phyloP scores from a whole-genome alignment of 106 monocot genomes.

The Acorus calamus region DNA sequence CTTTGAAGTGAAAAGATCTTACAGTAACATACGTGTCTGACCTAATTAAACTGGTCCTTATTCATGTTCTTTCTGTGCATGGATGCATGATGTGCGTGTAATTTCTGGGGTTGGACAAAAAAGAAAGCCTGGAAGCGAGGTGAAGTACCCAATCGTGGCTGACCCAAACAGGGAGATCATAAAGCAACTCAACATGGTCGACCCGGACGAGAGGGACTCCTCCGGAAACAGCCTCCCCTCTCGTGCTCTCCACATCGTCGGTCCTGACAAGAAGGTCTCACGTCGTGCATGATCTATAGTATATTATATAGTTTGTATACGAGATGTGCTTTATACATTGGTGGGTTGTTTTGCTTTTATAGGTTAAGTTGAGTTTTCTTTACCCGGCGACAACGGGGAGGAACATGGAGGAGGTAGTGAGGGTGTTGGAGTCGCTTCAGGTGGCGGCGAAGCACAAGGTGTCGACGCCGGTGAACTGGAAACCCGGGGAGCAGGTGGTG shows the following conservation, averaged over 20 bases:
- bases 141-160: slow-evolving; percentile 48
- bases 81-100: background rate
- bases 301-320: no score
- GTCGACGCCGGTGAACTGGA: slow-evolving; percentile 83
- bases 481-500: slow-evolving; percentile 54
- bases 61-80: no score
- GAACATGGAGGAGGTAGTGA: slow-evolving; percentile 77
- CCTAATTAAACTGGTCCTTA: background rate
- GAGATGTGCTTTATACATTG: no score
- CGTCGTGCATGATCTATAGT: no score
- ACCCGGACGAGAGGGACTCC: slow-evolving; percentile 51
- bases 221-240: slow-evolving; percentile 27
- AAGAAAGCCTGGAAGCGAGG: slow-evolving; percentile 27
- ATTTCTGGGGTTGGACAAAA: background rate
- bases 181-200: slow-evolving; percentile 72
- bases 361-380: slow-evolving; percentile 61
- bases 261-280: slow-evolving; percentile 40
- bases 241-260: slow-evolving; percentile 63
- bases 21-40: no score
- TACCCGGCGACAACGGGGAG: slow-evolving; percentile 60
- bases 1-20: no score
- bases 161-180: slow-evolving; percentile 47
- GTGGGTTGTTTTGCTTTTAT: background rate
- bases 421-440: slow-evolving; percentile 67
- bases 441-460: slow-evolving; percentile 42